Percentiles rank a stretch among this genome's conserved stretches.
These are phyloP conservation scores for Acacia acuminata DNA, from an alignment of 306 rosid genomes.

Conservation along the genomic window DNA sequence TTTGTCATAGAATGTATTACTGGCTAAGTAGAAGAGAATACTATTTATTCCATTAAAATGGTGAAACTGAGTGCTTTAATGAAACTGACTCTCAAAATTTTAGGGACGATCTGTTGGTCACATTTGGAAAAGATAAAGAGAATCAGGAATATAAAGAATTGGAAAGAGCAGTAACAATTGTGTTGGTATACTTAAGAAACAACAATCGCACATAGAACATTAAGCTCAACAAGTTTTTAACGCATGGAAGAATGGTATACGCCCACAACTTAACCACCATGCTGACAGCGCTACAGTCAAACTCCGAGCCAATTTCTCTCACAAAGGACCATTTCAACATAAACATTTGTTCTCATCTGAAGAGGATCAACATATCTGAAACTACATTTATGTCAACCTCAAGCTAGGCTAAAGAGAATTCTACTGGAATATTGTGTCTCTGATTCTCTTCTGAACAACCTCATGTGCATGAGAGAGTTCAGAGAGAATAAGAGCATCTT, in stretches of 20 bases:
- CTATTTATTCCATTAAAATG: neutral
- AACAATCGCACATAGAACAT: neutral
- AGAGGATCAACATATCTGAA: conserved; percentile 3
- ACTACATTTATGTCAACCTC: neutral
- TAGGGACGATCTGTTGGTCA: neutral
- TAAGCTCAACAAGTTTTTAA: neutral
- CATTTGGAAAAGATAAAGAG: neutral
- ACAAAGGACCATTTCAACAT: neutral
- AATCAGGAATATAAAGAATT: neutral
- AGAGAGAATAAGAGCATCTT: conserved; percentile 5
- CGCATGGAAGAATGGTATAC: neutral
- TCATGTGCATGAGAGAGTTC: neutral
- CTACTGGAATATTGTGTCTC: conserved; percentile 15
- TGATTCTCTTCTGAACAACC: neutral
- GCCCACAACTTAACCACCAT: neutral
- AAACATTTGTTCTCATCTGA: neutral
- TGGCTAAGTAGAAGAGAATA: neutral
- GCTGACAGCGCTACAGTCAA: neutral
- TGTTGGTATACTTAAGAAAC: neutral
- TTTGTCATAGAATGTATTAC: conserved; percentile 6
- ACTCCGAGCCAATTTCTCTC: neutral
- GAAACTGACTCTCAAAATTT: neutral
- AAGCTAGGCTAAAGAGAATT: neutral
- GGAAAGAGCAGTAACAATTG: neutral
- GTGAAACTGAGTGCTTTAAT: neutral